Evolutionary conservation across 2,329 filamentous ascomycete genomes (phyloP).

Genomic region (Ceratocystis lukuohia): DNA sequence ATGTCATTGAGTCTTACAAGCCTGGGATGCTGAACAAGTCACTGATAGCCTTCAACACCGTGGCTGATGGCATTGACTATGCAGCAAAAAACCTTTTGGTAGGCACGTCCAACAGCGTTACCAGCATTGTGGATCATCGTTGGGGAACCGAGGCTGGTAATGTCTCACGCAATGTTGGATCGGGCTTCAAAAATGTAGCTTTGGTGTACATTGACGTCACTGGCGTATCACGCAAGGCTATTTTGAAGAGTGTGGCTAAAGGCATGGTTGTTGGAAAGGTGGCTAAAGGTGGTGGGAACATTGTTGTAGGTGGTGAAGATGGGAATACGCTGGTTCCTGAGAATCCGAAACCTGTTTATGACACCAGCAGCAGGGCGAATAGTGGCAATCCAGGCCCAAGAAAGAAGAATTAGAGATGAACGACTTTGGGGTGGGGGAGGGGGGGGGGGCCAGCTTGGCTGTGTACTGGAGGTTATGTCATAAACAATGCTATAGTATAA

Average conservation of each 20-base stretch:
- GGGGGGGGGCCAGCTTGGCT: too few relatives aligned
- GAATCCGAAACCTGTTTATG: conserved; percentile 22
- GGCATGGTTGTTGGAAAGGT: conserved; percentile 85
- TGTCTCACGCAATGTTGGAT: conserved; percentile 60
- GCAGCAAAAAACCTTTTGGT: conserved; percentile 66
- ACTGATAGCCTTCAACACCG: conserved; percentile 88
- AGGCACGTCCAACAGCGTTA: conserved; percentile 64
- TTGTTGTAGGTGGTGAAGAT: conserved; percentile 53
- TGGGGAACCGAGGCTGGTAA: conserved; percentile 78
- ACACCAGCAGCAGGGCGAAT: conserved; percentile 23
- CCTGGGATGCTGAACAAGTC: conserved; percentile 90
- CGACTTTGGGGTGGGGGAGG: neutral
- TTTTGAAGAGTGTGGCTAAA: conserved; percentile 91
- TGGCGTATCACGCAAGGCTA: conserved; percentile 74
- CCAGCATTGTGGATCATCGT: conserved; percentile 72
- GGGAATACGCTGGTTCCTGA: conserved; percentile 23
- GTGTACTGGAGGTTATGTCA: too few relatives aligned
- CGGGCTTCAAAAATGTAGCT: conserved; percentile 89
- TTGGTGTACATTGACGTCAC: conserved; percentile 95
- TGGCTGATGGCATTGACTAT: conserved; percentile 86
- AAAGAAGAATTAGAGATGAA: conserved; percentile 24
- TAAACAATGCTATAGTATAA: too few relatives aligned
- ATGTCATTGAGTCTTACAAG: conserved; percentile 55
- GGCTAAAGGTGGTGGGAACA: conserved; percentile 55
- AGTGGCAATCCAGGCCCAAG: conserved; percentile 22